These are phyloP conservation scores for Rhodofomes roseus DNA, from an alignment of 1,284 basidiomycete species.

Conservation along the genomic window DNA sequence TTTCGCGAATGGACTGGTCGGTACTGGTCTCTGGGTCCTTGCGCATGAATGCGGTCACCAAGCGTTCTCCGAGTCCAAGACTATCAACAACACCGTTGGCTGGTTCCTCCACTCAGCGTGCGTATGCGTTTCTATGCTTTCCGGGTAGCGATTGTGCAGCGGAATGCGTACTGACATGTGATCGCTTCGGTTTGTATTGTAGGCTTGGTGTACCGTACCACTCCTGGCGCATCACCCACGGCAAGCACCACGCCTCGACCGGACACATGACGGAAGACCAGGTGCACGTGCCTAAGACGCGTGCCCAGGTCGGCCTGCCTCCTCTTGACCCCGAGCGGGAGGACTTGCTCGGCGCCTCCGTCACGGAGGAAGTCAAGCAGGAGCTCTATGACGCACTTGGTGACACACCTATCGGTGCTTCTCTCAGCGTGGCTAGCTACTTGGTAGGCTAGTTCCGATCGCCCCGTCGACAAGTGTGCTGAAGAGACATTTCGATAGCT, in stretches of 20 bases:
- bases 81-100: conserved; percentile 91
- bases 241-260: conserved; percentile 95
- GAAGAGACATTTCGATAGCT: conserved; percentile 40
- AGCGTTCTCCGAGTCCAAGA: conserved; percentile 94
- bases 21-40: conserved; percentile 93
- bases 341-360: conserved; percentile 64
- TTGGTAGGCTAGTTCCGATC: conserved; percentile 43
- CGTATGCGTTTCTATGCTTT: conserved; percentile 14
- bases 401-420: conserved; percentile 87
- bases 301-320: conserved; percentile 67
- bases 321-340: conserved; percentile 65
- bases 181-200: conserved; percentile 21
- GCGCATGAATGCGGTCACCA: conserved; percentile 95
- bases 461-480: not conserved
- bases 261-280: conserved; percentile 95
- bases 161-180: conserved; percentile 23
- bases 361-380: conserved; percentile 69
- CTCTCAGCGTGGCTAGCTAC: conserved; percentile 65
- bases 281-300: conserved; percentile 92
- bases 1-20: conserved; percentile 83
- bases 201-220: conserved; percentile 96
- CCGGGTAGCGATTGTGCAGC: not conserved
- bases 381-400: conserved; percentile 88
- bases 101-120: conserved; percentile 93
- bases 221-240: conserved; percentile 96